Conservation (phyloP, 208 protist species). For the Wallacemonas sp. region DNA sequence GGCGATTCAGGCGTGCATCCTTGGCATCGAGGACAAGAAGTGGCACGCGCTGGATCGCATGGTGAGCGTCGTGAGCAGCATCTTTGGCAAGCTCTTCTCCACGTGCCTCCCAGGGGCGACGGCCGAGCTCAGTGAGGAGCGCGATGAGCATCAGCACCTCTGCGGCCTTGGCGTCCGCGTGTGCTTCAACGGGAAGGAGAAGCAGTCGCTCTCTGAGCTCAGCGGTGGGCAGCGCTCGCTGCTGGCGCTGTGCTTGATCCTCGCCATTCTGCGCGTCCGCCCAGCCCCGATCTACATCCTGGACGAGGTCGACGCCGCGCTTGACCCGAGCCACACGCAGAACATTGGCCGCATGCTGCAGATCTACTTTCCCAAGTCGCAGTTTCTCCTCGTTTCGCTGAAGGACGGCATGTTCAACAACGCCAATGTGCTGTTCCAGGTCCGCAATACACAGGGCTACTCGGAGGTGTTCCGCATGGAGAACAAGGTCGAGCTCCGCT, state of each 20-base stretch:
- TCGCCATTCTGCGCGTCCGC: conserved; percentile 98
- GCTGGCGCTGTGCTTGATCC: conserved; percentile 98
- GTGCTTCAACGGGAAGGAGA: conserved; percentile 97
- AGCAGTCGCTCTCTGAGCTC: conserved; percentile 98
- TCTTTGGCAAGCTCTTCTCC: conserved; percentile 98
- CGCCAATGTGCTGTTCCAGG: conserved; percentile 99
- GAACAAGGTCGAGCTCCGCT: conserved; percentile 16
- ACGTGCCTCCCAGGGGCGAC: conserved; percentile 96
- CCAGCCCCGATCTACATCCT: conserved; percentile 99
- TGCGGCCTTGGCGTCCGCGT: conserved; percentile 95
- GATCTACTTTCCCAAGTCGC: conserved; percentile 96
- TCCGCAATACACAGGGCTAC: conserved; percentile 93
- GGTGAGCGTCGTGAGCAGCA: conserved; percentile 94
- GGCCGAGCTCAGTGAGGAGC: conserved; percentile 89
- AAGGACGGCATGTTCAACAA: conserved; percentile 99
- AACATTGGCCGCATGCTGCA: conserved; percentile 98
- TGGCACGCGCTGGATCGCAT: conserved; percentile 96
- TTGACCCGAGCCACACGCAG: conserved; percentile 99
- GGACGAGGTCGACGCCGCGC: conserved; percentile 99
- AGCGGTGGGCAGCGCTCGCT: conserved; percentile 99
- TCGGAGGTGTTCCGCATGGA: conserved; percentile 80
- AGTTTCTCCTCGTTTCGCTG: conserved; percentile 99
- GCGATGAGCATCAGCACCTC: conserved; percentile 71
- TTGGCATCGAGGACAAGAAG: conserved; percentile 98
- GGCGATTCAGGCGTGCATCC: conserved; percentile 96